Evolutionary conservation across 2,329 filamentous ascomycete genomes (phyloP), one percentile per base, ranked within the genome.

Genomic region (Cladophialophora chaetospira): DNA sequence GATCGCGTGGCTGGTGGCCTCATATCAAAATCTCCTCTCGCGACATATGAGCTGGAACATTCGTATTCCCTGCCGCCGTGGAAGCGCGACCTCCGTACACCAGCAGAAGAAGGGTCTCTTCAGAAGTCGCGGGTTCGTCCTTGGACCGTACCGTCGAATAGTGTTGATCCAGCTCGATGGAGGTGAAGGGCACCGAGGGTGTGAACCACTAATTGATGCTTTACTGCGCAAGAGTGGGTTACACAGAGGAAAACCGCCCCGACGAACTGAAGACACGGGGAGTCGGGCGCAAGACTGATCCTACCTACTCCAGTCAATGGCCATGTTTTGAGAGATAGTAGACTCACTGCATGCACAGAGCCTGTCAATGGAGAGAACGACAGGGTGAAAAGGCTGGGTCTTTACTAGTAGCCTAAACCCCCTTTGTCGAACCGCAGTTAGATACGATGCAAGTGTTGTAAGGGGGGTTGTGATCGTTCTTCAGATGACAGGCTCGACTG

Each of bases 101-200:
- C n/a, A n/a, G n/a, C n/a, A n/a, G n/a, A n/a, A 51, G 48, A 43
- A 51, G 15, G 38, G 48, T 43, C 48, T 51, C 40, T 35, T n/a
- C 29, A 19, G 48, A 42, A 36, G 48, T 36, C 4, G 15, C 9
- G 6, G 11, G 13, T 1, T 43, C 35, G 10, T 9, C 48, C 25
- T 28, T 40, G 21, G 15, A 42, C 33, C 4, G 4, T 9, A 5
- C 31, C 48, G 29, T 29, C 13, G 48, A 43, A 51, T 31, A 43
- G 36, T 17, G 11, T n/a, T 43, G 48, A 42, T 19, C 36, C 48
- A 51, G 48, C 11, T 36, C 25, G 15, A 21, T 23, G 36, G 31
- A 29, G 48, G 25, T 15, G 31, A 51, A 19, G 36, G 36, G 8
- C 23, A 40, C 3, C 17, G n/a, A 40, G 25, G 6, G 11, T 11